Base-by-base conservation (phyloP, 805 yeast species). In the Cyberlindnera mycetangii region DNA sequence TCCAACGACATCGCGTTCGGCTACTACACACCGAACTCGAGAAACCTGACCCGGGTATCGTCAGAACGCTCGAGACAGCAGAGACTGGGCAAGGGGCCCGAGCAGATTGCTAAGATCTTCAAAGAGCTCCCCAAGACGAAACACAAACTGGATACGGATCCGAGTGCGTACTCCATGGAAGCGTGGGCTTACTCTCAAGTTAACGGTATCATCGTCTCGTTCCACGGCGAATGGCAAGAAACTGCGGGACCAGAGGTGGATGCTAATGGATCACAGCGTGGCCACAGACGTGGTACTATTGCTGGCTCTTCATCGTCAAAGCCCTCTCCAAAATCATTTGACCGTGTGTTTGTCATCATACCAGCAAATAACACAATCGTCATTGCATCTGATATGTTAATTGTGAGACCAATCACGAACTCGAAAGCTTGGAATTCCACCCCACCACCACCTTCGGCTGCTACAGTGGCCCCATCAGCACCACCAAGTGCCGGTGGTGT, bases 161-260 rank as follows among this genome's bases (percentile, higher is more conserved):
- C 96, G 3, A 70, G 74, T 9, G 65, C 75, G 33, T 90, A 81
- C 56, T 76, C 95, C 20, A 76, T 90, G 67, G 97, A 93, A 60
- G 75, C 87, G 2, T 80, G 84, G 70, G 76, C 89, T 20, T 76
- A 72, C 45, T 81, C 87, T 7, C 81, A 77, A 38, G 76, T 89
- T 22, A 77, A 81, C 41, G 97, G 96, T 6, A 79, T 93, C 56
- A 72, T 86, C 57, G 76, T 92, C 36, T 71, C 80, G 0, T 66
- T 92, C 14, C 99, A 93, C 67, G 99, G 99, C 5, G 82, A 78
- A 46, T 92, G 79, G 59, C 81, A 79, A 40, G 98, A 93, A 64
- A 61, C 66, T 18, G 81, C 69, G 0, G 71, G 70, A 17, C 89
- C 90, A 1, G 76, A 73, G 25, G 38, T 56, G 5, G 68, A 64